Evolutionary conservation across 2,329 filamentous ascomycete genomes (phyloP).

Genomic region (Paracoccidioides lutzii): DNA sequence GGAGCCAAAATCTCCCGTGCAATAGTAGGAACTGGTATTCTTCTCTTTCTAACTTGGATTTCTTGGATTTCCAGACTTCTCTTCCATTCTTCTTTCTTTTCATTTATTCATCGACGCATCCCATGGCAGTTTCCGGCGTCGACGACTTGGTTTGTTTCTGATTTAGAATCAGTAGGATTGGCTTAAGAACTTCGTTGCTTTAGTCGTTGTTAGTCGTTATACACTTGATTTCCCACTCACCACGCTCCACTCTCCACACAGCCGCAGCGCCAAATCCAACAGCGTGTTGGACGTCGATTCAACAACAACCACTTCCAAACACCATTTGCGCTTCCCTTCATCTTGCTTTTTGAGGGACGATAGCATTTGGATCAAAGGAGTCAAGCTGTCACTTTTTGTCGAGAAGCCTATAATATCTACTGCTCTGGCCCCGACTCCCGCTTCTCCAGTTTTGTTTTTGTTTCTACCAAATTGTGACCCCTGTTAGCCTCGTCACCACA

Average conservation of each 20-base stretch:
- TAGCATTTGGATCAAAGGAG: no score
- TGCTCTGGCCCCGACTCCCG: no score
- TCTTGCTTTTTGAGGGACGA: not conserved
- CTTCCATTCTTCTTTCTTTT: conserved; percentile 8
- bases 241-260: not conserved
- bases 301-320: not conserved
- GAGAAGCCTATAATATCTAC: no score
- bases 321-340: not conserved
- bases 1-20: not conserved
- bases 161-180: conserved; percentile 21
- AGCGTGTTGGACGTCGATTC: not conserved
- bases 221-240: not conserved
- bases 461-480: no score
- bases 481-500: not conserved
- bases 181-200: conserved; percentile 4
- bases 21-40: not conserved
- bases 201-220: conserved; percentile 10
- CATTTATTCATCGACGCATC: conserved; percentile 4
- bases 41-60: conserved; percentile 4
- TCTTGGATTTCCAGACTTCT: conserved; percentile 8
- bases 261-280: not conserved
- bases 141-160: conserved; percentile 9
- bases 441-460: no score
- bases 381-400: no score
- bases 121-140: conserved; percentile 18